Evolutionary conservation across 257 asterid genomes (phyloP), one percentile per base, ranked within the genome.

Genomic region (Cinchona pubescens): DNA sequence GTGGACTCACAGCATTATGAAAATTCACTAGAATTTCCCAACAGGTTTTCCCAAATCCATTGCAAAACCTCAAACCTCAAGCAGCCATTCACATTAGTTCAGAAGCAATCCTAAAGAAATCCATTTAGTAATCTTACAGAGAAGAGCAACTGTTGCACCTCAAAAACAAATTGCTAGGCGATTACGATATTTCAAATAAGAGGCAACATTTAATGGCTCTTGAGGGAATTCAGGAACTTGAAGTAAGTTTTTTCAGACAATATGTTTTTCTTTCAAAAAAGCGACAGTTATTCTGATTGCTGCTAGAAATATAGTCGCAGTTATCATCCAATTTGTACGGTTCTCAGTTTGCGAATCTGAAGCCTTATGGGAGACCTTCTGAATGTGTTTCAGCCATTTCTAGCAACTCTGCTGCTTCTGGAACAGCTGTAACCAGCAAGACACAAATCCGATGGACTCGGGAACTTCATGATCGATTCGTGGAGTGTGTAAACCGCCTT

Each of bases 401-500:
- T 15, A 79, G 58, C 15, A 85, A 72, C 68, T 80, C 82, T 45
- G 72, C 78, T 58, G 81, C 88, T 11, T 43, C 80, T 55, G 86
- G 80, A 25, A 72, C 78, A 58, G 76, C 62, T 32, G 78, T 86
- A 61, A 79, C 86, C 6, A 79, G 72, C 71, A 94, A 94, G 85
- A 78, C 88, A 11, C 80, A 97, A 59, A 94, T 94, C 62, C 85
- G 98, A 77, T 92, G 98, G 98, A 94, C 91, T 71, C 97, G 85
- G 60, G 96, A 90, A 69, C 97, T 94, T 53, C 98, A 94, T 40
- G 95, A 92, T 74, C 85, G 89, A 72, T 94, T 94, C 38, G 93
- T 92, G 48, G 92, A 92, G 77, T 86, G 96, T 49, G 93, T 92
- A 75, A 89, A 87, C 77, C 84, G 82, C 70, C 97, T 92, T 40